Conservation (phyloP, 306 rosid species). For the Cucumis cinereus region DNA sequence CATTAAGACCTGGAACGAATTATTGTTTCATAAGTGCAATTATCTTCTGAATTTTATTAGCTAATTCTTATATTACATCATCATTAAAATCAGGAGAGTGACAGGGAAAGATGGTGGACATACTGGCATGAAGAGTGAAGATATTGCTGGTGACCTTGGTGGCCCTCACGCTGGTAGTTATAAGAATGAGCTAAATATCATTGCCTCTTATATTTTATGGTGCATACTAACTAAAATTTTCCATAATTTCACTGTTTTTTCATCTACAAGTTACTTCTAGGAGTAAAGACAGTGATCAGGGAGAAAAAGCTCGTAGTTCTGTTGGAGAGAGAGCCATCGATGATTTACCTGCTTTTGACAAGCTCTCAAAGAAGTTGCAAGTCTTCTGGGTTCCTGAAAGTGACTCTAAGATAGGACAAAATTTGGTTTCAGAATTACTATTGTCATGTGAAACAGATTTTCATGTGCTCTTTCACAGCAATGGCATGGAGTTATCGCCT, state of each 20-base stretch:
- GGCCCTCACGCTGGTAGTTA: conserved; percentile 10
- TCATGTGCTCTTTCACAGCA: conserved; percentile 56
- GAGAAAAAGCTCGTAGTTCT: conserved; percentile 22
- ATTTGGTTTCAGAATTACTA: conserved; percentile 48
- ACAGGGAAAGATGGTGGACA: conserved; percentile 13
- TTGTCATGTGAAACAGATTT: conserved; percentile 54
- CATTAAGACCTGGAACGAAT: not conserved
- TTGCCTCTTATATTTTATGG: not conserved
- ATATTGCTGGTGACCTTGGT: conserved; percentile 17
- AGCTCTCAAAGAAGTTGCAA: conserved; percentile 60
- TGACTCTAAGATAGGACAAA: conserved; percentile 34
- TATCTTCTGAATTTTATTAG: not conserved
- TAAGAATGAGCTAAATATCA: not conserved
- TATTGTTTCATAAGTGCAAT: not conserved
- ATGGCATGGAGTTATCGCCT: conserved; percentile 27
- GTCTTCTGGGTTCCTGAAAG: conserved; percentile 48
- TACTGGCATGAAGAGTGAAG: conserved; percentile 31
- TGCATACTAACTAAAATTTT: not conserved
- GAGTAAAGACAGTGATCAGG: conserved; percentile 35
- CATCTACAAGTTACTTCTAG: conserved; percentile 10
- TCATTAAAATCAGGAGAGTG: not conserved
- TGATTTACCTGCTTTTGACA: conserved; percentile 27
- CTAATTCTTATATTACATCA: not conserved
- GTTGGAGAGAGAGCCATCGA: conserved; percentile 18
- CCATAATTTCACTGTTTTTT: not conserved